A percentile compares a stretch with the other conserved stretches of the same genome.
These are phyloP conservation scores for Schizosaccharomyces octosporus DNA, from an alignment of 805 yeast genomes.

Conservation along the genomic window DNA sequence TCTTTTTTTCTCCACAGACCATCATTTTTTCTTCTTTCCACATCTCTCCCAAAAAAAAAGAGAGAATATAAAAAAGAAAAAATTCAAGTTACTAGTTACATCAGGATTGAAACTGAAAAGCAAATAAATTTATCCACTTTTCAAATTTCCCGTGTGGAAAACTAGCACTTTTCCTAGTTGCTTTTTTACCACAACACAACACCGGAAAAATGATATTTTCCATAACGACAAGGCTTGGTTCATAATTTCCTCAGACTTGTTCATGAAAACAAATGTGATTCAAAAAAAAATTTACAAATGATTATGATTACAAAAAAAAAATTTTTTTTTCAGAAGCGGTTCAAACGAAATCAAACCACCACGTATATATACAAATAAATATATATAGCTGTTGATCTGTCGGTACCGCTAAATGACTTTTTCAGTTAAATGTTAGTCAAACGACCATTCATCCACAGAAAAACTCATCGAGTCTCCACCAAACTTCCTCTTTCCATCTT, in stretches of 20 bases:
- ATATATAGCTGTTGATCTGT: background rate
- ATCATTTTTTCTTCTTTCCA: too few relatives aligned
- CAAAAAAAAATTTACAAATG: background rate
- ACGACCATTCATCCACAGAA: background rate
- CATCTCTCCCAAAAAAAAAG: too few relatives aligned
- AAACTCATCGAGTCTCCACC: background rate
- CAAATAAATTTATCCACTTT: too few relatives aligned
- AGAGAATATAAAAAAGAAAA: too few relatives aligned
- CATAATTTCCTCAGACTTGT: background rate
- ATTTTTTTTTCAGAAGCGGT: background rate
- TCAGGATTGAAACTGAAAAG: too few relatives aligned
- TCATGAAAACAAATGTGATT: background rate
- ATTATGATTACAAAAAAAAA: too few relatives aligned
- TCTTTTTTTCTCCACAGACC: too few relatives aligned
- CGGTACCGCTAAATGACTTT: background rate
- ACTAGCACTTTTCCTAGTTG: too few relatives aligned
- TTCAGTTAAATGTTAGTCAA: background rate
- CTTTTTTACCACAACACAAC: background rate
- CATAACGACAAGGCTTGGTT: background rate
- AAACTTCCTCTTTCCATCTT: background rate
- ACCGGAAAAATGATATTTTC: background rate
- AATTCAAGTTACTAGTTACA: too few relatives aligned
- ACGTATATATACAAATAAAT: background rate
- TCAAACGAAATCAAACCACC: background rate
- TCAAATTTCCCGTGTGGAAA: too few relatives aligned